Evolutionary conservation across 768 basidiomycete species (phyloP).

Genomic region (Podaxis rugospora): DNA sequence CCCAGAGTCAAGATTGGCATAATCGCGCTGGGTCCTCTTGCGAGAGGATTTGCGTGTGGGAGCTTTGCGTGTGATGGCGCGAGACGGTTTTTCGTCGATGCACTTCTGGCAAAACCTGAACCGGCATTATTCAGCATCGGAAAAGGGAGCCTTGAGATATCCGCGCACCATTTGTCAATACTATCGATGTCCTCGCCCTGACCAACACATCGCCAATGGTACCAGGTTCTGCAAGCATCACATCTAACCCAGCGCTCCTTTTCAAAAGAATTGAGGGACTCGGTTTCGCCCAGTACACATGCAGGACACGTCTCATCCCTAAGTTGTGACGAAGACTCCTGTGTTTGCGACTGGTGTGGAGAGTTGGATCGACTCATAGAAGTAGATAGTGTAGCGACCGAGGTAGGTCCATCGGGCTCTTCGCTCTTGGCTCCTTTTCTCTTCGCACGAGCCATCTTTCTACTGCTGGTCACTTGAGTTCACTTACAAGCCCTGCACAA

Average conservation of each 20-base stretch:
- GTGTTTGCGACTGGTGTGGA: background rate
- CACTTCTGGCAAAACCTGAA: slow-evolving; percentile 71
- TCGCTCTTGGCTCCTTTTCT: slow-evolving; percentile 4
- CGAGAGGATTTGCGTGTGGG: slow-evolving; percentile 80
- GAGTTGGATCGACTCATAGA: slow-evolving; percentile 5
- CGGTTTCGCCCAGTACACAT: slow-evolving; percentile 10
- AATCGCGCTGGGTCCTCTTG: slow-evolving; percentile 72
- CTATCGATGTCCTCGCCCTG: slow-evolving; percentile 58
- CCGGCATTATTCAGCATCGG: slow-evolving; percentile 3
- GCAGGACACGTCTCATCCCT: slow-evolving; percentile 14
- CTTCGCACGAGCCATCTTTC: slow-evolving; percentile 7
- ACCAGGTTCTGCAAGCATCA: slow-evolving; percentile 79
- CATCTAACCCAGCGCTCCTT: slow-evolving; percentile 83
- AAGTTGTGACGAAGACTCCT: background rate
- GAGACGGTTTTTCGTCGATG: slow-evolving; percentile 50
- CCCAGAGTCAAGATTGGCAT: slow-evolving; percentile 69
- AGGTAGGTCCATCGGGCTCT: slow-evolving; percentile 1
- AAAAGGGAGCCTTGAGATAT: background rate
- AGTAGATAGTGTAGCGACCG: background rate
- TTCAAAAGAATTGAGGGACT: slow-evolving; percentile 26
- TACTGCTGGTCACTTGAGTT: background rate
- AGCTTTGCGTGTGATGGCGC: slow-evolving; percentile 68
- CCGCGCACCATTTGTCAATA: slow-evolving; percentile 73
- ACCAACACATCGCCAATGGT: slow-evolving; percentile 79
- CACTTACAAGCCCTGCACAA: background rate